Percentiles rank a stretch among this genome's conserved stretches.
phyloP scores from a whole-genome alignment of 495 filamentous ascomycete species.

The Aspergillus funiculosus region DNA sequence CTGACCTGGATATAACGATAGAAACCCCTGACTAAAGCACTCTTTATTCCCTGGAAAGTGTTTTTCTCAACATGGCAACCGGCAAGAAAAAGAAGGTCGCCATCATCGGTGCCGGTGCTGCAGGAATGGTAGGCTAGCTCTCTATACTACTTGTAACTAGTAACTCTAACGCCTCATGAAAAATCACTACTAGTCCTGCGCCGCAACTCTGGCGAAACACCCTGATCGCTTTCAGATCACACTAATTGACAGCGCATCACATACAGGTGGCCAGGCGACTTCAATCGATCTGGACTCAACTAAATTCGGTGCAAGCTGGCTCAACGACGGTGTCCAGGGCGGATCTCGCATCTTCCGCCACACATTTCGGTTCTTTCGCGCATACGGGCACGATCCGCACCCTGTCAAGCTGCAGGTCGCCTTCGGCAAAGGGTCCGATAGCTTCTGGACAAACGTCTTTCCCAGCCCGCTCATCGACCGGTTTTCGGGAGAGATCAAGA shows the following conservation, averaged over 20 bases:
- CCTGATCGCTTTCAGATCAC: constrained; percentile 70
- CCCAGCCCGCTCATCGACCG: constrained; percentile 61
- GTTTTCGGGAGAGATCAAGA: constrained; percentile 59
- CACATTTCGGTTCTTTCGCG: constrained; percentile 70
- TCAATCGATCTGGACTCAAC: constrained; percentile 66
- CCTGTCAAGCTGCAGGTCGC: constrained; percentile 72
- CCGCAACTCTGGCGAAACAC: constrained; percentile 66
- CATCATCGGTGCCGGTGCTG: constrained; percentile 59
- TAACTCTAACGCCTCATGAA: too few species aligned
- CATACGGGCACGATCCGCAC: constrained; percentile 60
- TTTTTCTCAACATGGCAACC: not conserved
- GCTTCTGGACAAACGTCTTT: constrained; percentile 79
- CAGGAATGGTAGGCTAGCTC: constrained; percentile 55
- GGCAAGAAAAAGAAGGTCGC: constrained; percentile 44
- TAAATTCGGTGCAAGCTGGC: constrained; percentile 64
- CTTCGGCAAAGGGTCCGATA: constrained; percentile 66
- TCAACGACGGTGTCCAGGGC: constrained; percentile 83
- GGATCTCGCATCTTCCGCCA: constrained; percentile 76
- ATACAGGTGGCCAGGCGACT: constrained; percentile 76
- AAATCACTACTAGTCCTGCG: too few species aligned
- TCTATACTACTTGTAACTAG: too few species aligned
- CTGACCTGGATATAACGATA: too few species aligned
- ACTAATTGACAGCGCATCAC: constrained; percentile 59
- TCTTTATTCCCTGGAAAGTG: too few species aligned
- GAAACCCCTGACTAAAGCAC: too few species aligned